phyloP scores from a whole-genome alignment of 805 yeast species.

The Huiozyma naganishii region DNA sequence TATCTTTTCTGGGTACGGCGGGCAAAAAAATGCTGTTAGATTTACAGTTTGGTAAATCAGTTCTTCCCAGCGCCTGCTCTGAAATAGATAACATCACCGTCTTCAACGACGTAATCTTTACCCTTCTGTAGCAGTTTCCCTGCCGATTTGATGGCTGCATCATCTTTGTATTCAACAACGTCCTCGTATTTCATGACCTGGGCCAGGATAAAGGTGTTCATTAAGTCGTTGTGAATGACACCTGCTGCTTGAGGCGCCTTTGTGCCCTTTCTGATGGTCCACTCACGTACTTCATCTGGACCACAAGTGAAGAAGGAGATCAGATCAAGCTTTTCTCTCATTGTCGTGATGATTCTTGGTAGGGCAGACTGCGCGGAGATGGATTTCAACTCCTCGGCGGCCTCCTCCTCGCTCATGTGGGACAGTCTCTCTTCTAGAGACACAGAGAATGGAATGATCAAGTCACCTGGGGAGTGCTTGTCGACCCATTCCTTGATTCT shows the following conservation, averaged over 20 bases:
- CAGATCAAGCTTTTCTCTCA: constrained; percentile 79
- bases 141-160: constrained; percentile 67
- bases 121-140: constrained; percentile 91
- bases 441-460: constrained; percentile 88
- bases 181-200: constrained; percentile 83
- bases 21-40: no score
- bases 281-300: constrained; percentile 91
- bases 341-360: constrained; percentile 74
- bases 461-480: constrained; percentile 74
- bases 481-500: constrained; percentile 81
- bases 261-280: constrained; percentile 90
- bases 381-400: constrained; percentile 62
- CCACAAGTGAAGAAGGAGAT: constrained; percentile 96
- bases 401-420: constrained; percentile 73
- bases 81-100: constrained; percentile 85
- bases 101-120: constrained; percentile 89
- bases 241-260: constrained; percentile 99
- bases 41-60: constrained; percentile 14
- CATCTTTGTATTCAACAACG: constrained; percentile 68
- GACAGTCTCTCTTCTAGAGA: constrained; percentile 87
- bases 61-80: constrained; percentile 91
- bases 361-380: constrained; percentile 69
- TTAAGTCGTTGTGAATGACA: constrained; percentile 90
- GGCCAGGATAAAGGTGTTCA: constrained; percentile 90
- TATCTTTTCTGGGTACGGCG: no score